A percentile compares a stretch with the other conserved stretches of the same genome.
Evolutionary conservation across 2,329 filamentous ascomycete species (phyloP).

Genomic region (Akanthomyces lecanii): DNA sequence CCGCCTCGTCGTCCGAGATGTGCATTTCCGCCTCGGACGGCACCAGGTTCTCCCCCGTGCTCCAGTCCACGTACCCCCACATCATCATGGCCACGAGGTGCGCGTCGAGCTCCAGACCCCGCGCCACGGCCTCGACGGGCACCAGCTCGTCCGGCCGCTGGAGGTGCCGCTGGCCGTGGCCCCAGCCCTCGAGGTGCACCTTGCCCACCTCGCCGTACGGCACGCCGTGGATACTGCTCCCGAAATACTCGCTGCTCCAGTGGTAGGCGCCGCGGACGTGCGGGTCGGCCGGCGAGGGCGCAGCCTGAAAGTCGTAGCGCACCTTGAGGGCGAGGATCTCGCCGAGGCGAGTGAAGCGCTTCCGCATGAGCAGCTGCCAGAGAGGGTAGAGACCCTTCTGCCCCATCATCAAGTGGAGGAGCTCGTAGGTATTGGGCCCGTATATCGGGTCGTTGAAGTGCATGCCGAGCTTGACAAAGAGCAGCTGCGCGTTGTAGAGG

Average conservation of each 20-base stretch:
- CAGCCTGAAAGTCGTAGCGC: constrained; percentile 50
- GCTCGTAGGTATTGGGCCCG: constrained; percentile 44
- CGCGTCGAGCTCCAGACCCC: constrained; percentile 50
- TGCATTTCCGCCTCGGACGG: constrained; percentile 49
- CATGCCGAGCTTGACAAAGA: constrained; percentile 70
- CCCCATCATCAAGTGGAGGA: constrained; percentile 56
- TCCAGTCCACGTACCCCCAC: constrained; percentile 58
- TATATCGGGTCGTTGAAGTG: constrained; percentile 60
- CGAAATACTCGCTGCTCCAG: constrained; percentile 20
- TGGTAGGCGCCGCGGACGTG: constrained; percentile 18
- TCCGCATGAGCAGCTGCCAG: constrained; percentile 56
- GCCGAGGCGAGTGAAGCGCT: constrained; percentile 42
- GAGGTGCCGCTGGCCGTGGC: constrained; percentile 42
- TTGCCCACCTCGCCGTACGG: constrained; percentile 48
- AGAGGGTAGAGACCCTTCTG: constrained; percentile 54
- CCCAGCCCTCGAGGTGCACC: constrained; percentile 55
- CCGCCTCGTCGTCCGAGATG: constrained; percentile 42
- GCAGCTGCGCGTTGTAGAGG: constrained; percentile 57
- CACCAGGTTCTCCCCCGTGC: constrained; percentile 46
- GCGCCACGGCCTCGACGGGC: constrained; percentile 48
- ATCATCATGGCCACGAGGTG: constrained; percentile 54
- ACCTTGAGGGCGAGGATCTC: constrained; percentile 56
- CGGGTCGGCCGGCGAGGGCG: background rate
- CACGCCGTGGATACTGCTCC: constrained; percentile 45
- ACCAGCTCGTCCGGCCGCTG: constrained; percentile 56